phyloP scores from a whole-genome alignment of 2,329 filamentous ascomycete species.

The Exophiala aquamarina region DNA sequence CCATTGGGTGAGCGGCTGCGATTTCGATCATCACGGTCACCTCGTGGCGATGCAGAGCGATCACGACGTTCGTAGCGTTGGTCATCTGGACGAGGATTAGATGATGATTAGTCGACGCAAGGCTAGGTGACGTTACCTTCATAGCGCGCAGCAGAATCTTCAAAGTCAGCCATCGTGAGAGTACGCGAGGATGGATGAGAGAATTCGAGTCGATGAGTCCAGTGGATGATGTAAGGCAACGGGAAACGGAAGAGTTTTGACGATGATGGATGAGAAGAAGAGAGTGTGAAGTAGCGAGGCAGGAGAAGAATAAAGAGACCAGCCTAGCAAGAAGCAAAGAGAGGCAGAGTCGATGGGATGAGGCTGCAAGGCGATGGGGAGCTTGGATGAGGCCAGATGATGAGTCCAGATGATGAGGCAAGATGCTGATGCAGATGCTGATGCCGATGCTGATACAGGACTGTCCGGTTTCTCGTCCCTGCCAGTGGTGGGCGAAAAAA shows the following conservation, averaged over 20 bases:
- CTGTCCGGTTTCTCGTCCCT: too few relatives aligned
- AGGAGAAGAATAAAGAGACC: too few relatives aligned
- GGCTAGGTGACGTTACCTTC: constrained; percentile 54
- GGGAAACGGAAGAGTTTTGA: too few relatives aligned
- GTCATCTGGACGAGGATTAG: constrained; percentile 47
- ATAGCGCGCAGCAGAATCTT: constrained; percentile 64
- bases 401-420: background rate
- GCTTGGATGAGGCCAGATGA: too few relatives aligned
- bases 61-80: constrained; percentile 66
- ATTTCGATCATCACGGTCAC: constrained; percentile 56
- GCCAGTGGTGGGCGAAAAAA: too few relatives aligned
- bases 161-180: constrained; percentile 57
- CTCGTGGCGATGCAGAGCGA: constrained; percentile 65
- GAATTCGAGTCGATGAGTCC: too few relatives aligned
- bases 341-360: background rate
- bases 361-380: constrained; percentile 4
- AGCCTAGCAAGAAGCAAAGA: too few relatives aligned
- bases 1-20: constrained; percentile 66
- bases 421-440: constrained; percentile 1
- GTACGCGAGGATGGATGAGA: too few relatives aligned
- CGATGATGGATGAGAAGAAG: too few relatives aligned
- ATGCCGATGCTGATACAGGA: too few relatives aligned
- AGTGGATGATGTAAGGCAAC: too few relatives aligned
- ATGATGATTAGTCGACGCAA: constrained; percentile 5
- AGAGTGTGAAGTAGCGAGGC: too few relatives aligned